These are phyloP conservation scores for Albugo candida DNA, from an alignment of 352 stramenopile species.

Conservation along the genomic window DNA sequence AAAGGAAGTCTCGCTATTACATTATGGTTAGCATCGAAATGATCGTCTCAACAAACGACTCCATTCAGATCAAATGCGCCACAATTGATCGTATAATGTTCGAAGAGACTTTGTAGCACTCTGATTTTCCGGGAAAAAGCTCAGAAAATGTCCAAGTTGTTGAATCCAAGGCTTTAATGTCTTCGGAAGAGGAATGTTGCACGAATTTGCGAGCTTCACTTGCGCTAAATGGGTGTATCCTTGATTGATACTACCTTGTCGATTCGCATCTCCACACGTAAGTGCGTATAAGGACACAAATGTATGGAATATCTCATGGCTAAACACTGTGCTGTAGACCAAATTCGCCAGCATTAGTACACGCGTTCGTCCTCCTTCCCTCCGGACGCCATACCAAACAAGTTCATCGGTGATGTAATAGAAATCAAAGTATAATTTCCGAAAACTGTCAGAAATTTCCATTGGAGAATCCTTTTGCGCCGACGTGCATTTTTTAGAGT, in stretches of 20 bases:
- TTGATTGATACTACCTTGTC: neutral
- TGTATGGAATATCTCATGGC: conserved; percentile 51
- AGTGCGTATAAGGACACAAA: neutral
- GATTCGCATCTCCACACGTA: neutral
- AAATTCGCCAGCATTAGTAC: conserved; percentile 65
- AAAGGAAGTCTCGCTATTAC: too few relatives aligned
- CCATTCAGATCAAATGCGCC: conserved; percentile 10
- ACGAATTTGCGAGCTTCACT: neutral
- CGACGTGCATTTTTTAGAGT: conserved; percentile 15
- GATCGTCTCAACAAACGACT: too few relatives aligned
- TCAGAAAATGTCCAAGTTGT: conserved; percentile 74
- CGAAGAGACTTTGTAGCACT: conserved; percentile 55
- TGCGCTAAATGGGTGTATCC: neutral
- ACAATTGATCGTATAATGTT: conserved; percentile 61
- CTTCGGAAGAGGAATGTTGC: conserved; percentile 25
- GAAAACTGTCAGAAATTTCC: conserved; percentile 15
- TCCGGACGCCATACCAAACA: conserved; percentile 68
- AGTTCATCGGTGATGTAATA: conserved; percentile 83
- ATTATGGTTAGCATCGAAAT: too few relatives aligned
- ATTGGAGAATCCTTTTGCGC: conserved; percentile 15
- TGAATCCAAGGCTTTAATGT: conserved; percentile 70
- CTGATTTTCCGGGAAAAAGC: conserved; percentile 75
- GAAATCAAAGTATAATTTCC: conserved; percentile 76
- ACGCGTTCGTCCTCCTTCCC: conserved; percentile 39
- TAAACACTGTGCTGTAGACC: conserved; percentile 69